Conservation (phyloP, 192 early-diverging fungal species). For the Coemansia sp. region DNA sequence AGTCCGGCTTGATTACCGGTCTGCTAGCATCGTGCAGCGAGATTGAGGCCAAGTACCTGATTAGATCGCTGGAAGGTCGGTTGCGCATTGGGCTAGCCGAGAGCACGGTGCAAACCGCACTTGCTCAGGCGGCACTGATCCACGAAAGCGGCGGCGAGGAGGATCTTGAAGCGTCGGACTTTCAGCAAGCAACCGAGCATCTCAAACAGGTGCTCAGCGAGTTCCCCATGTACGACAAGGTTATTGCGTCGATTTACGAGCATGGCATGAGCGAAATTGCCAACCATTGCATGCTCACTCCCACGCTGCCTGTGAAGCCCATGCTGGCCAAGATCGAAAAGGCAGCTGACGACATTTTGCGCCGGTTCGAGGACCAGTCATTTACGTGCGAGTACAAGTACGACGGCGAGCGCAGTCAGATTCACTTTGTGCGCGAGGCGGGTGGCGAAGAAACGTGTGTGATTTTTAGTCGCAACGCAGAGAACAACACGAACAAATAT, state of each 20-base stretch:
- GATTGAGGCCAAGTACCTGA: slow-evolving; percentile 85
- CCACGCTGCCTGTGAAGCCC: slow-evolving; percentile 95
- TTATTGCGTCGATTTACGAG: slow-evolving; percentile 83
- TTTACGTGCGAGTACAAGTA: slow-evolving; percentile 99
- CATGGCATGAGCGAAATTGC: slow-evolving; percentile 67
- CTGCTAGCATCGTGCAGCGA: slow-evolving; percentile 73
- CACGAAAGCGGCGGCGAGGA: slow-evolving; percentile 46
- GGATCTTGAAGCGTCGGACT: slow-evolving; percentile 18
- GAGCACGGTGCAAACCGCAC: slow-evolving; percentile 81
- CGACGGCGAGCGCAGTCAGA: slow-evolving; percentile 95
- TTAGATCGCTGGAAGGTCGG: slow-evolving; percentile 82
- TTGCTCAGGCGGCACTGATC: slow-evolving; percentile 81
- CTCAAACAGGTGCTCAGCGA: slow-evolving; percentile 72
- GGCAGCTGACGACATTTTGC: slow-evolving; percentile 84
- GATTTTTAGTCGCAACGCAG: slow-evolving; percentile 93
- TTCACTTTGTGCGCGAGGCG: slow-evolving; percentile 69
- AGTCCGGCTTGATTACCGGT: slow-evolving; percentile 72
- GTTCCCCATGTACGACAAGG: slow-evolving; percentile 87
- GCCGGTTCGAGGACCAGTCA: slow-evolving; percentile 85
- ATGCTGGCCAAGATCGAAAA: slow-evolving; percentile 99
- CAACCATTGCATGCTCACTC: slow-evolving; percentile 84
- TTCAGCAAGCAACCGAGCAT: slow-evolving; percentile 55
- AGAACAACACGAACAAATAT: slow-evolving; percentile 90
- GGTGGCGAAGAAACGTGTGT: slow-evolving; percentile 64
- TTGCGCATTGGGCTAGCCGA: slow-evolving; percentile 96